A percentile compares a stretch with the other conserved stretches of the same genome.
phyloP scores from a whole-genome alignment of 2,329 filamentous ascomycete genomes.

The Dichotomopilus funicola region DNA sequence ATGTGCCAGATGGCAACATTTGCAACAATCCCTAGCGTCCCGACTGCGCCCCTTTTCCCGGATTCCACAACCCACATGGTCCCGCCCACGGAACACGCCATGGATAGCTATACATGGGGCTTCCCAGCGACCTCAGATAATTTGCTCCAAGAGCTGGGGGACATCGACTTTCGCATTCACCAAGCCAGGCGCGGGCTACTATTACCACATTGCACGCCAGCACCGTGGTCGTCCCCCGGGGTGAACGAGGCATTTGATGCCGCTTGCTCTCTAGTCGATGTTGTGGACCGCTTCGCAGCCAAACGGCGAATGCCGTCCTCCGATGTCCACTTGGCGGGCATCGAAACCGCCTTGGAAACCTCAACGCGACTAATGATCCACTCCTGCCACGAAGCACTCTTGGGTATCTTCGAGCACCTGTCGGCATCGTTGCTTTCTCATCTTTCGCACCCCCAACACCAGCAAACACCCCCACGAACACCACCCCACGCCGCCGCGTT shows the following conservation, averaged over 20 bases:
- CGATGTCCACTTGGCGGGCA: background rate
- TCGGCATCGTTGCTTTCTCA: background rate
- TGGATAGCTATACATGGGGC: constrained; percentile 3
- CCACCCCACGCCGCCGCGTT: background rate
- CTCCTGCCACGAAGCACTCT: constrained; percentile 13
- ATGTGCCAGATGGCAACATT: constrained; percentile 1
- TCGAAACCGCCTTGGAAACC: constrained; percentile 7
- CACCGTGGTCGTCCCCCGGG: constrained; percentile 8
- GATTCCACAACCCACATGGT: background rate
- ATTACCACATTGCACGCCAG: background rate
- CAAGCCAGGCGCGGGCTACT: constrained; percentile 6
- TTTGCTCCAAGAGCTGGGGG: constrained; percentile 6
- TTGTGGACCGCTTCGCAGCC: constrained; percentile 7
- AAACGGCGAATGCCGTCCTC: background rate
- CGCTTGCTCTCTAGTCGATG: constrained; percentile 13
- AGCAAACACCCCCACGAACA: constrained; percentile 4
- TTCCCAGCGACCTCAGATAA: background rate
- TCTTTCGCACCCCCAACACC: background rate
- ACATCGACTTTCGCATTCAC: constrained; percentile 15
- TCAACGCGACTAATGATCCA: constrained; percentile 8
- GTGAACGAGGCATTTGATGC: constrained; percentile 14
- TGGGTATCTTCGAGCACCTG: constrained; percentile 14
- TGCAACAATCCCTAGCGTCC: background rate
- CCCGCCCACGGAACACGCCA: background rate
- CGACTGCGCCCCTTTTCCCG: background rate